A percentile compares a stretch with the other conserved stretches of the same genome.
Conservation (phyloP, 2,329 filamentous ascomycete species). For the Xylaria sp. region DNA sequence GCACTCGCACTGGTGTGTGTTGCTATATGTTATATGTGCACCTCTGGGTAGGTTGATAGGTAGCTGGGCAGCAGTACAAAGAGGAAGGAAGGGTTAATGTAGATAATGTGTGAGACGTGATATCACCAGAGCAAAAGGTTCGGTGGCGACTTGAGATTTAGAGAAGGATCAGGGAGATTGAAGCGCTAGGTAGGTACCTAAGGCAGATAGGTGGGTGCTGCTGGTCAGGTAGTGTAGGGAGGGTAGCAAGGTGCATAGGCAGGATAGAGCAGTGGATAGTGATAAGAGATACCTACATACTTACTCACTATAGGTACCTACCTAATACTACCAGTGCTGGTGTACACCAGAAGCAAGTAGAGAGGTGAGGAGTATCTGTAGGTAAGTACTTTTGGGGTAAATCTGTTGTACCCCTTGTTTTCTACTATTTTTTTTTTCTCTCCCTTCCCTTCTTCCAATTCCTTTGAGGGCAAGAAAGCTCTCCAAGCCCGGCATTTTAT, state of each 20-base stretch:
- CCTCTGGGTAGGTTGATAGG: too few species aligned
- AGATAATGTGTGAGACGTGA: neutral
- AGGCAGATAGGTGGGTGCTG: neutral
- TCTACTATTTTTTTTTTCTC: slow-evolving; percentile 9
- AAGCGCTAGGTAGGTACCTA: neutral
- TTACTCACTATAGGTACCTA: neutral
- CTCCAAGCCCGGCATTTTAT: slow-evolving; percentile 28
- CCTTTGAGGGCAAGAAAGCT: too few species aligned
- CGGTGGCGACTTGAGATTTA: slow-evolving; percentile 36
- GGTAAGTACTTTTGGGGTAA: slow-evolving; percentile 20
- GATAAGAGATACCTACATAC: too few species aligned
- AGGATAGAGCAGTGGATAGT: too few species aligned
- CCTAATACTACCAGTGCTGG: too few species aligned
- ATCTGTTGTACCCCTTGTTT: neutral
- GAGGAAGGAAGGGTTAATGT: neutral
- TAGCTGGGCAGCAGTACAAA: neutral
- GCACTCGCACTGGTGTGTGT: slow-evolving; percentile 1
- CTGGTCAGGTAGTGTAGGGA: neutral
- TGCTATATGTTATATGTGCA: neutral
- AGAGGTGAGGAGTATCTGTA: neutral
- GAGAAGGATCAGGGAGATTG: slow-evolving; percentile 2
- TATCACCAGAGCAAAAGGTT: slow-evolving; percentile 15
- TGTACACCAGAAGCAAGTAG: too few species aligned
- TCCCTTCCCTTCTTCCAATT: too few species aligned
- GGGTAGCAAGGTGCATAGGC: too few species aligned